Conservation (phyloP, 345 rosid genomes). For the Eucalyptus erythrocorys region DNA sequence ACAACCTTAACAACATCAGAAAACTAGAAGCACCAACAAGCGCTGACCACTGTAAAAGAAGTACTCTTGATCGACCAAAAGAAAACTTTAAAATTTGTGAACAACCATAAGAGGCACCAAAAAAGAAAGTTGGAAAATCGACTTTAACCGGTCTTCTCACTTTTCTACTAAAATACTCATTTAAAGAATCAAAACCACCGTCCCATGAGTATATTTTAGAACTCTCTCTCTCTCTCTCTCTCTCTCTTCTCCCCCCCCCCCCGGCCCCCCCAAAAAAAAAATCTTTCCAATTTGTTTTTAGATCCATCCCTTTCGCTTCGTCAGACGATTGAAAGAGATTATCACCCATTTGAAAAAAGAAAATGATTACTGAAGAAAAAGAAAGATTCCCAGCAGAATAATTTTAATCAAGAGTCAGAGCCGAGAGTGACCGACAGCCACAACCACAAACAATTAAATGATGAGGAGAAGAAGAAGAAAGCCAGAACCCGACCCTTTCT, state of each 20-base stretch:
- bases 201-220: neutral
- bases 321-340: neutral
- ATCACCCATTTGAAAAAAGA: neutral
- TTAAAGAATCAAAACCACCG: neutral
- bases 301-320: neutral
- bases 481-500: neutral
- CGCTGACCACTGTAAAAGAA: neutral
- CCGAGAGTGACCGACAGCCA: neutral
- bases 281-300: neutral
- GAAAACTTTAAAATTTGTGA: neutral
- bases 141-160: neutral
- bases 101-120: neutral
- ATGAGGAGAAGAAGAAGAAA: neutral
- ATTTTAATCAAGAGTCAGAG: neutral
- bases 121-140: neutral
- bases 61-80: neutral
- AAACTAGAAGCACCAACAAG: neutral
- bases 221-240: neutral
- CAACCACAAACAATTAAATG: neutral
- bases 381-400: neutral
- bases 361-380: neutral
- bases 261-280: accelerated
- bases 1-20: neutral
- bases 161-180: neutral
- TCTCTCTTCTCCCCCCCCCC: accelerated